Evolutionary conservation across 2,329 filamentous ascomycete species (phyloP), one percentile per base, ranked within the genome.

Genomic region (Macrophomina tecta): DNA sequence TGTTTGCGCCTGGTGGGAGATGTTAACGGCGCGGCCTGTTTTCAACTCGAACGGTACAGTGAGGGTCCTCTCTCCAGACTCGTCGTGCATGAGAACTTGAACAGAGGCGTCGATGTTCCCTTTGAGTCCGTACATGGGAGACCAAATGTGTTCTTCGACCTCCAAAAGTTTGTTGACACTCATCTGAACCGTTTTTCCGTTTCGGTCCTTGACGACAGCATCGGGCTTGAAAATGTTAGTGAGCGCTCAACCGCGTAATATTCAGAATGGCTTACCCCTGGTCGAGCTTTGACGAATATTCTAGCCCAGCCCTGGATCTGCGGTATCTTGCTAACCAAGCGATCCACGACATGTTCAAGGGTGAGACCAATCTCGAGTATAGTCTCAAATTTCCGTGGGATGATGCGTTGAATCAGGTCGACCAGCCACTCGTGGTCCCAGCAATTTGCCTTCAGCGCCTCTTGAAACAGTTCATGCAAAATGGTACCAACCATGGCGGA

Each of bases 81-180:
- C 87, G 66, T 97, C 91, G 65, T 87, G 83, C 83, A 97, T 91
- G 0, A 87, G 88, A 16, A 95, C 91, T 80, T 99, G 92, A 0
- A 99, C 91, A 0, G 95, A 98, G 34, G 95, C 95, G 80, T 99
- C 95, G 68, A 99, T 95, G 72, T 98, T 99, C 36, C 95, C 95
- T 78, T 99, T 99, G 16, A 99, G 83, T 0, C 95, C 95, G 76
- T 97, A 99, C 88, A 93, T 94, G 0, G 95, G 95, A 6, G 94
- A 98, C 95, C 95, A 99, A 34, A 99, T 89, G 75, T 98, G 95
- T 78, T 99, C 95, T 77, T 99, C 95, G 9, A 99, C 92, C 75
- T 98, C 95, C 14, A 99, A 89, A 34, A 99, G 83, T 76, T 98
- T 99, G 73, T 90, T 96, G 71, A 99, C 89, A 71, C 91, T 93